Percentiles rank a stretch among this genome's conserved stretches.
phyloP scores from a whole-genome alignment of 257 asterid species.

The Capsicum chinense region DNA sequence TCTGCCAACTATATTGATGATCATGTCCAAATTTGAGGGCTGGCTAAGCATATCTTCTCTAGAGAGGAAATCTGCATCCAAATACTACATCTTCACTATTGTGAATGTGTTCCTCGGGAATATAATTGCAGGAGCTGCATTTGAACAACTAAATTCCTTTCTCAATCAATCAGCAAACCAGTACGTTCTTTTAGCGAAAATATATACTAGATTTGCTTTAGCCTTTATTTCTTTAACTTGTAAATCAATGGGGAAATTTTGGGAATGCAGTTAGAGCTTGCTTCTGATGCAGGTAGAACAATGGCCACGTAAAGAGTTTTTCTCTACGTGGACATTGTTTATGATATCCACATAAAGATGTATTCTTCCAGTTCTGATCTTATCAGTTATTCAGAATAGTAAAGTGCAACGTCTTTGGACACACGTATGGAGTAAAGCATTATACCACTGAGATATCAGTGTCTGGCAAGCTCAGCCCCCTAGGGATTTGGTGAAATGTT shows the following conservation, averaged over 20 bases:
- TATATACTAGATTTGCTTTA: not conserved
- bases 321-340: not conserved
- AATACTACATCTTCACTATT: conserved; percentile 77
- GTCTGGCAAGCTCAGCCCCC: not conserved
- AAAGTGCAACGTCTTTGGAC: not conserved
- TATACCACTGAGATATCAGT: not conserved
- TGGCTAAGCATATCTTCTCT: conserved; percentile 71
- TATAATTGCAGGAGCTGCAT: conserved; percentile 85
- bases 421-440: not conserved
- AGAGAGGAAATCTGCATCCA: conserved; percentile 80
- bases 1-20: conserved; percentile 83
- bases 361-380: conserved; percentile 9
- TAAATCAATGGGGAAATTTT: conserved; percentile 3
- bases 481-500: not conserved
- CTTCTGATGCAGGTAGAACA: conserved; percentile 17
- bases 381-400: conserved; percentile 4
- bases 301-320: conserved; percentile 4
- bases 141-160: conserved; percentile 76
- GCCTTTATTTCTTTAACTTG: conserved; percentile 1
- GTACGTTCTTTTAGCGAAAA: conserved; percentile 51
- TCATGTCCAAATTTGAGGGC: conserved; percentile 94
- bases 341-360: not conserved
- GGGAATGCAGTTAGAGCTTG: conserved; percentile 10
- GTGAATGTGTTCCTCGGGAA: conserved; percentile 88
- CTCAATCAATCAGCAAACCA: conserved; percentile 66